Evolutionary conservation across 768 basidiomycete genomes (phyloP).

Genomic region (Calvatia gigantea): DNA sequence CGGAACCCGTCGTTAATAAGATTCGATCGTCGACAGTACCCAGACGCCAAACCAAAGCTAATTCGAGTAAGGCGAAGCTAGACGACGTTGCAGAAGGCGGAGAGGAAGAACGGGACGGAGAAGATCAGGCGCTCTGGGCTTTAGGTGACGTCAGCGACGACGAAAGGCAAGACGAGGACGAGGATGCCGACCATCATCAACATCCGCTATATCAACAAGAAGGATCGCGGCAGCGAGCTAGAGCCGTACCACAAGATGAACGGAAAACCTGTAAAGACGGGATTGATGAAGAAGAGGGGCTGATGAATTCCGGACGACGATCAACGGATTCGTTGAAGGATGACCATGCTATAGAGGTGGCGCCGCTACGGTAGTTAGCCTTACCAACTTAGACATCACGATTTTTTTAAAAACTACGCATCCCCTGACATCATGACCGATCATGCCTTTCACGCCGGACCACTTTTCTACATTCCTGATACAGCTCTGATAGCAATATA

Average conservation of each 20-base stretch:
- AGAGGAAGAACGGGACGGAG: conserved; percentile 36
- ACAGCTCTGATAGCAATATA: background rate
- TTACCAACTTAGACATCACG: background rate
- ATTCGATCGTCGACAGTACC: conserved; percentile 31
- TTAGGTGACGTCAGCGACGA: conserved; percentile 75
- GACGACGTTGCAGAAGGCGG: conserved; percentile 34
- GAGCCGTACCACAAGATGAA: conserved; percentile 1
- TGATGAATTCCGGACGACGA: conserved; percentile 12
- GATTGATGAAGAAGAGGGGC: conserved; percentile 16
- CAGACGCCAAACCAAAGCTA: conserved; percentile 20
- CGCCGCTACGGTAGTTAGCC: background rate
- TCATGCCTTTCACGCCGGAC: background rate
- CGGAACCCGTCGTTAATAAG: conserved; percentile 46
- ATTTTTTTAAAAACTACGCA: background rate
- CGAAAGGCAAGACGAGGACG: conserved; percentile 37
- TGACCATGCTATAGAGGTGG: conserved; percentile 15
- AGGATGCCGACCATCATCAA: conserved; percentile 41
- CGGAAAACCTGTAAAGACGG: conserved; percentile 2
- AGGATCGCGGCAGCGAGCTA: conserved; percentile 7
- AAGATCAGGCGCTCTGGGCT: conserved; percentile 58
- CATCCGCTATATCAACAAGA: conserved; percentile 29
- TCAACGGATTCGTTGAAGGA: conserved; percentile 29
- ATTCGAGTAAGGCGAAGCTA: conserved; percentile 18
- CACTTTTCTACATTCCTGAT: background rate
- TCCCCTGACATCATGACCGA: conserved; percentile 2